Evolutionary conservation across 768 basidiomycete species (phyloP), one percentile per base, ranked within the genome.

Genomic region (Rhizopogon rudus): DNA sequence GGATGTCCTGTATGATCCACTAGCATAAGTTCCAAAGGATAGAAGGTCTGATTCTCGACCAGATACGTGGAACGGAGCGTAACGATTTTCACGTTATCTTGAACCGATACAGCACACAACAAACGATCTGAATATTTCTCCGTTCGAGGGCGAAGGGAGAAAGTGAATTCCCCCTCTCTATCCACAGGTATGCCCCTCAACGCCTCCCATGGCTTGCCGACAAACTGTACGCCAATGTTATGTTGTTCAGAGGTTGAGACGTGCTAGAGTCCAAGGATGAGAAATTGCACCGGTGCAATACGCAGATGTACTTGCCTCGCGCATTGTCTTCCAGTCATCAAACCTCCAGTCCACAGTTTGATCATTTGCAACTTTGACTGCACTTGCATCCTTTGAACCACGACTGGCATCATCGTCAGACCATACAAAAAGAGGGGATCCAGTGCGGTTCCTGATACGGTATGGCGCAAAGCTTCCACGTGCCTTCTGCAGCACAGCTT

Each of bases 381-480:
- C 74, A 31, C 76, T 75, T 3, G 74, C 67, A 55, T 83, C 80
- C 44, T 78, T 79, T 13, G 72, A 67, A 52, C 71, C 73, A 25
- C 68, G 60, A 60, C 63, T 79, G 37, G 80, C 80, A 46, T 91
- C 88, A 17, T 78, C 67, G 60, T 96, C 93, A 2, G 93, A 84
- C 92, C 93, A 95, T 9, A 99, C 72, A 33, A 86, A 79, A 40
- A 99, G 73, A 1, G 88, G 73, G n/a, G 85, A 82, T 20, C 97
- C 97, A 3, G 95, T 97, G 58, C 87, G 81, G 71, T 99, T 99
- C 55, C 82, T 81, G 57, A 99, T 87, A 17, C 87, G 83, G 74
- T 98, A 99, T 0, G 97, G 97, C 0, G 97, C 93, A 69, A 91
- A 93, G 51, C 82, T 86, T 43, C 94, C 96, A 39, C 95, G 82